These are phyloP conservation scores for Apostasia shenzhenica DNA, from an alignment of 106 monocot species.

Conservation along the genomic window DNA sequence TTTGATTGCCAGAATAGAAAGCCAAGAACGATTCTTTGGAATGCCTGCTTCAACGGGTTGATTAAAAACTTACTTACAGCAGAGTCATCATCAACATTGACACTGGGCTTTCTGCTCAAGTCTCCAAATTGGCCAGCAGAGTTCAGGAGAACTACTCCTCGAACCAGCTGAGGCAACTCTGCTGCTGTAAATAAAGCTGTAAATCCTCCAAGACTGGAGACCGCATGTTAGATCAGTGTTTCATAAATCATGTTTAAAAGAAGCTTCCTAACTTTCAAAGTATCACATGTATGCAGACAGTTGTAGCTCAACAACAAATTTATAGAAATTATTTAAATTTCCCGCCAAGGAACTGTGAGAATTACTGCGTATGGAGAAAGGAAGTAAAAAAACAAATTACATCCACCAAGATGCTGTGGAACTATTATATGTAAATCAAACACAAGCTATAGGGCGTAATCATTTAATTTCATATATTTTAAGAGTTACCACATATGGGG, in stretches of 20 bases:
- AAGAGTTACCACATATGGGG: too few relatives aligned
- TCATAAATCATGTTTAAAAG: neutral
- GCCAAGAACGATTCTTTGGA: conserved; percentile 67
- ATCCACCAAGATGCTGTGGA: too few relatives aligned
- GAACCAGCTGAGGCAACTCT: conserved; percentile 45
- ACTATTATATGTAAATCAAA: too few relatives aligned
- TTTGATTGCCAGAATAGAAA: conserved; percentile 96
- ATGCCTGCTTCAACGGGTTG: conserved; percentile 70
- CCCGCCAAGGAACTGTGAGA: too few relatives aligned
- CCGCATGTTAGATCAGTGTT: conserved; percentile 1
- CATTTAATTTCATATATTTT: too few relatives aligned
- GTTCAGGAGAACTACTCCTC: conserved; percentile 73
- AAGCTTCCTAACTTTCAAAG: neutral
- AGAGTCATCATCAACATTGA: conserved; percentile 20
- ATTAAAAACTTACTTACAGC: conserved; percentile 40
- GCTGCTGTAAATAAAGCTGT: conserved; percentile 82
- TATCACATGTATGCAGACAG: too few relatives aligned
- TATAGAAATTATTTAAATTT: too few relatives aligned
- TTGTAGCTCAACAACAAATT: too few relatives aligned
- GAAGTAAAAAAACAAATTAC: too few relatives aligned
- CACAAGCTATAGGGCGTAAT: too few relatives aligned
- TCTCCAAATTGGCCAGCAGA: conserved; percentile 90
- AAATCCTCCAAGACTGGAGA: conserved; percentile 90
- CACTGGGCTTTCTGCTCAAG: conserved; percentile 14
- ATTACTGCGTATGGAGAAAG: too few relatives aligned